These are phyloP conservation scores for Solanum hybrid DNA, from an alignment of 305 asterid genomes.

Conservation along the genomic window DNA sequence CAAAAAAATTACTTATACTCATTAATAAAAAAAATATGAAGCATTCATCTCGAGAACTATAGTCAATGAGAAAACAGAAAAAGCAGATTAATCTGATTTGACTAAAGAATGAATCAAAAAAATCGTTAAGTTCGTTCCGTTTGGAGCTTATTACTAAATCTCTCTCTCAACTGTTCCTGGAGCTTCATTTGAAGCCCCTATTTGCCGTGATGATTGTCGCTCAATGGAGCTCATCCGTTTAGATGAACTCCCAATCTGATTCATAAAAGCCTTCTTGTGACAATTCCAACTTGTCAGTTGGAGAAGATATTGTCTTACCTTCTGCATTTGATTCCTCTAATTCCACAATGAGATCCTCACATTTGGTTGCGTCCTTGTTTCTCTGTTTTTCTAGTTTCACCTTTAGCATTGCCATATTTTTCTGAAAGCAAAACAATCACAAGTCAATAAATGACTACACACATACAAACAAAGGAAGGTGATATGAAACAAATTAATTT, in stretches of 20 bases:
- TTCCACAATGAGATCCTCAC: background rate
- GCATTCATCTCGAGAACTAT: background rate
- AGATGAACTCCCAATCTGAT: conserved; percentile 21
- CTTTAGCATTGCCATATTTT: background rate
- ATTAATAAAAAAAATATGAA: background rate
- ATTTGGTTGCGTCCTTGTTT: background rate
- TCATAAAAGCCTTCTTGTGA: conserved; percentile 3
- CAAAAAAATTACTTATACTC: background rate
- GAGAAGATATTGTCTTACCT: background rate
- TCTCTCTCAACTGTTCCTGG: background rate
- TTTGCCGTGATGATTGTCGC: background rate
- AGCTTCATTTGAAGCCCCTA: background rate
- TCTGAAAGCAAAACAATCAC: background rate
- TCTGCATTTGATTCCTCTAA: background rate
- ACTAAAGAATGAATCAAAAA: background rate
- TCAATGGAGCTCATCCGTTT: background rate
- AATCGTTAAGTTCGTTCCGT: background rate
- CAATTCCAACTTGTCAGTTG: background rate
- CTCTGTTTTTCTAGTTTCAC: background rate
- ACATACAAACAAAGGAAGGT: background rate
- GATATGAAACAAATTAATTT: background rate
- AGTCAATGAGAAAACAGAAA: background rate
- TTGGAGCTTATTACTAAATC: background rate
- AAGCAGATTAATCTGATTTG: background rate
- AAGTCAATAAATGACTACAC: background rate